Conservation (phyloP, 768 basidiomycete species). For the Leccinum variicolor region DNA sequence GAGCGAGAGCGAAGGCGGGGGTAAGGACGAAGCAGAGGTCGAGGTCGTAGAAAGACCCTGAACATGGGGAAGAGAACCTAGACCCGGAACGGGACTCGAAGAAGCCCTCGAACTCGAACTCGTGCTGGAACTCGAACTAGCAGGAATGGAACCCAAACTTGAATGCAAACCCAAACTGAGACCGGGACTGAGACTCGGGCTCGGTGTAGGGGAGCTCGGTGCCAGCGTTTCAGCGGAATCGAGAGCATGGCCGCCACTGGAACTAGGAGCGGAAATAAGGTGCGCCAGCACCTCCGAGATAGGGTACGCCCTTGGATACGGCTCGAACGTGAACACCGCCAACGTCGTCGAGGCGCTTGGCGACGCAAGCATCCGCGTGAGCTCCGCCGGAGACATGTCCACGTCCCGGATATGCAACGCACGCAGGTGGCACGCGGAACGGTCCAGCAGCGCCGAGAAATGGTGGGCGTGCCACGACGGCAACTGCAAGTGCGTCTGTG, state of each 20-base stretch:
- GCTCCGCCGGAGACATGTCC: constrained; percentile 22
- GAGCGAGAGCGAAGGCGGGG: constrained; percentile 1
- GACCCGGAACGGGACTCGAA: neutral
- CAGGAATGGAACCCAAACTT: neutral
- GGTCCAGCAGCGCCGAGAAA: constrained; percentile 22
- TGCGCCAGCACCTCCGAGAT: constrained; percentile 18
- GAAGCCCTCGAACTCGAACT: neutral
- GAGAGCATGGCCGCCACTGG: neutral
- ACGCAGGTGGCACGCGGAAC: constrained; percentile 18
- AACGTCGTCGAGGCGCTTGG: constrained; percentile 15
- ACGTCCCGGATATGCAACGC: constrained; percentile 19
- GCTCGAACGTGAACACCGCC: constrained; percentile 23
- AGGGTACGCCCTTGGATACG: constrained; percentile 17
- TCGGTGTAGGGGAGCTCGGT: neutral
- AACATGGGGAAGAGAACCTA: neutral
- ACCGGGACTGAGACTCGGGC: neutral
- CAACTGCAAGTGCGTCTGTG: neutral
- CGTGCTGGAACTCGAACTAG: neutral
- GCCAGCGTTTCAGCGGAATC: neutral
- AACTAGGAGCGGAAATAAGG: neutral
- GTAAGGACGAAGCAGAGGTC: neutral
- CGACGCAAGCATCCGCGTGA: constrained; percentile 17
- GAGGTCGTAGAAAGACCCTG: neutral
- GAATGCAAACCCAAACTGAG: neutral
- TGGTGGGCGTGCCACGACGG: constrained; percentile 23